These are phyloP conservation scores for Hanseniaspora singularis DNA, from an alignment of 805 yeast species.

Conservation along the genomic window DNA sequence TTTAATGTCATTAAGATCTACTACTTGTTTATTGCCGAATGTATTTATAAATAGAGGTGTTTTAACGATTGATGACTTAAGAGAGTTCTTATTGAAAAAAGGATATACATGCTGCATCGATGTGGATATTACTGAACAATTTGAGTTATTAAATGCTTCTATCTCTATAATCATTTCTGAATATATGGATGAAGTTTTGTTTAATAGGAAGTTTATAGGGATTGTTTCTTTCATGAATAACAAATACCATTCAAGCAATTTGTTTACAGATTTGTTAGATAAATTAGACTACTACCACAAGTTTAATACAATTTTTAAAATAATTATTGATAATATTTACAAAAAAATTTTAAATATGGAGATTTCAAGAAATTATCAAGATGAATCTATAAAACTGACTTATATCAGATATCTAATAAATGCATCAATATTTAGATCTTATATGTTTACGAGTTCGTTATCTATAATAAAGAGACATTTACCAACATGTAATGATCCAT, in stretches of 20 bases:
- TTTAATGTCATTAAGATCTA: background rate
- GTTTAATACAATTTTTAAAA: constrained; percentile 5
- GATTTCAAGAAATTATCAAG: background rate
- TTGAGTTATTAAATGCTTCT: constrained; percentile 6
- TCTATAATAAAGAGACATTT: constrained; percentile 4
- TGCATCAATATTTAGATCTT: constrained; percentile 11
- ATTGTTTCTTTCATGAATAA: background rate
- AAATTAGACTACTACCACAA: constrained; percentile 1
- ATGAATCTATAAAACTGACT: background rate
- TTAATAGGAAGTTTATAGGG: constrained; percentile 1
- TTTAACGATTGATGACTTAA: constrained; percentile 8
- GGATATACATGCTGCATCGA: constrained; percentile 1
- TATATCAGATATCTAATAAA: constrained; percentile 7
- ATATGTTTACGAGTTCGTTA: constrained; percentile 2
- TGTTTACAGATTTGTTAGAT: background rate
- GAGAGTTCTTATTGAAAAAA: background rate
- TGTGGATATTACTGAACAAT: background rate
- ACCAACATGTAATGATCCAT: background rate
- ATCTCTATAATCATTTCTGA: constrained; percentile 5
- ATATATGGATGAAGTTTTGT: constrained; percentile 5
- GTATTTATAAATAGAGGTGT: constrained; percentile 8
- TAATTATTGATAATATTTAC: constrained; percentile 4
- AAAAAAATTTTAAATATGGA: background rate
- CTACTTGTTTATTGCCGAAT: constrained; percentile 6
- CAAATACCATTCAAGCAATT: background rate